Conservation (phyloP, 1,284 basidiomycete species). For the Marasmius oreades region DNA sequence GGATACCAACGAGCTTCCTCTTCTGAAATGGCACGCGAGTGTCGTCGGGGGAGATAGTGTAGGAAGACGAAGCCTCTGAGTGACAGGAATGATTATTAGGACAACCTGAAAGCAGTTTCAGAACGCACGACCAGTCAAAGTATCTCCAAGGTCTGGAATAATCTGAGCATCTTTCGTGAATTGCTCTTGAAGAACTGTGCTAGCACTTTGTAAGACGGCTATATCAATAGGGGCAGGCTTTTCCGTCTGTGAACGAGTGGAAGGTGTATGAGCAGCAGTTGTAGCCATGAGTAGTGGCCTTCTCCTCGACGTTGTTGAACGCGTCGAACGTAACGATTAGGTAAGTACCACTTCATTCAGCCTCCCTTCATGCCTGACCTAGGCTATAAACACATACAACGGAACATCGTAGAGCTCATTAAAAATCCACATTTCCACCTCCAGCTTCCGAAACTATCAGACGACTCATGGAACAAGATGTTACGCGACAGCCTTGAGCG, state of each 20-base stretch:
- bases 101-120: slow-evolving; percentile 1
- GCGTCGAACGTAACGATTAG: not conserved
- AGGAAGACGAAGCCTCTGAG: slow-evolving; percentile 67
- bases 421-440: slow-evolving; percentile 16
- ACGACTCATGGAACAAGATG: slow-evolving; percentile 16
- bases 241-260: not conserved
- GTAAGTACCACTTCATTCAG: not conserved
- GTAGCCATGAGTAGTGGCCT: slow-evolving; percentile 11
- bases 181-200: slow-evolving; percentile 62
- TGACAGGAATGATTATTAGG: slow-evolving; percentile 11
- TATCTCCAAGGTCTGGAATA: slow-evolving; percentile 71
- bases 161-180: slow-evolving; percentile 67
- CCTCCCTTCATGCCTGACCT: no score
- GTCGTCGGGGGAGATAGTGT: slow-evolving; percentile 76
- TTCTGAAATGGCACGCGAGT: slow-evolving; percentile 81
- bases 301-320: not conserved
- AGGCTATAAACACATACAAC: slow-evolving; percentile 14
- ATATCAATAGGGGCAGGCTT: slow-evolving; percentile 51
- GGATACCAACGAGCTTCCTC: slow-evolving; percentile 71
- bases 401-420: slow-evolving; percentile 16
- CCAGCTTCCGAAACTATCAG: slow-evolving; percentile 20
- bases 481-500: slow-evolving; percentile 13
- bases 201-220: slow-evolving; percentile 59
- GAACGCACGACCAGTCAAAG: slow-evolving; percentile 50
- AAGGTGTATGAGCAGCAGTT: not conserved